Base-by-base conservation (phyloP, 2,329 filamentous ascomycete genomes). In the Sporothrix brasiliensis region DNA sequence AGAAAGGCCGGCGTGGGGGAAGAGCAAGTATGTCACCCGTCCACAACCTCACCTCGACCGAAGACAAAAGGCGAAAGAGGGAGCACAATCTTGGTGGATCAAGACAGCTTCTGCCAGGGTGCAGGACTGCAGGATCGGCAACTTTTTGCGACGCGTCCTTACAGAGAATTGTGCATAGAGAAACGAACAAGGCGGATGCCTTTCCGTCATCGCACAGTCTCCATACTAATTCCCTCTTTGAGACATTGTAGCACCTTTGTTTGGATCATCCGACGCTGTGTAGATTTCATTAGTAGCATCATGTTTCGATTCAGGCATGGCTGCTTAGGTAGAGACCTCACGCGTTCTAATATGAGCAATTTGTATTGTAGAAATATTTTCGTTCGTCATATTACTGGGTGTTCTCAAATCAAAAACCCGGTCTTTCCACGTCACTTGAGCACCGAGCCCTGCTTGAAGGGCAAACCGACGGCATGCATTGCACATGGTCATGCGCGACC, bases 161-260 rank as follows among this genome's bases (percentile, higher is more conserved):
- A 39, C 27, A 58, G 30, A 19, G 30, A 58, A 58, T 34, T 30
- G 19, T 47, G n/a, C 39, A 49, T 34, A 61, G 19, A 54, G 14
- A 19, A 49, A 24, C 21, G 4, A 47, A 24, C 44, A 61, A 63
- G 44, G 54, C 69, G 70, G 56, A 69, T 50, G 50, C 47, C 27
- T 39, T 65, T 71, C 66, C 70, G n/a, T 30, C 34, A 47, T 58
- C 58, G 24, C 24, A 66, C 70, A 66, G 16, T 16, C 24, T 65
- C 47, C 47, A 44, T 49, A 24, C 41, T n/a, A 63, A 21, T n/a
- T 19, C 54, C 19, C 56, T 63, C 30, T 44, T 14, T 63, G 56
- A 67, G 65, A 49, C 61, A 24, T 24, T 19, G n/a, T 69, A 34
- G 27, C 24, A 53, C 49, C 49, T 27, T 41, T 44, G 4, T 5